Evolutionary conservation across 495 filamentous ascomycete genomes (phyloP).

Genomic region (Talaromyces nanjingensis): DNA sequence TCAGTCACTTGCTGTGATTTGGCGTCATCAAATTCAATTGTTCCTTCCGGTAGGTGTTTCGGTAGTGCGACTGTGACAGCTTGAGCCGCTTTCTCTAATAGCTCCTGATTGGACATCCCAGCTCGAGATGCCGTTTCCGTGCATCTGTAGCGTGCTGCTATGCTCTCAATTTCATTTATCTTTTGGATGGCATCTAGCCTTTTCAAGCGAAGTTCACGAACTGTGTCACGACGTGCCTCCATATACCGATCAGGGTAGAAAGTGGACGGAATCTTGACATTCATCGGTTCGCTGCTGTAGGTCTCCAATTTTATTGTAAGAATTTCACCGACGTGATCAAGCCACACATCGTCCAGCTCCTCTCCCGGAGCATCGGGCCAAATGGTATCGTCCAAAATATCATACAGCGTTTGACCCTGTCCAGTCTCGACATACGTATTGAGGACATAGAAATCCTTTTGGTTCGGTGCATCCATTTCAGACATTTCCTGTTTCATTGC

Average conservation of each 20-base stretch:
- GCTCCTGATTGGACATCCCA: constrained; percentile 26
- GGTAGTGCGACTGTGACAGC: constrained; percentile 20
- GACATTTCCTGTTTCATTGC: constrained; percentile 31
- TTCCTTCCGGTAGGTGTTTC: constrained; percentile 17
- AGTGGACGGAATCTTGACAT: constrained; percentile 59
- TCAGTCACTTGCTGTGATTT: constrained; percentile 25
- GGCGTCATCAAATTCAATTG: constrained; percentile 14
- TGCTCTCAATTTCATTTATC: constrained; percentile 33
- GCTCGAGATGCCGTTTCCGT: constrained; percentile 16
- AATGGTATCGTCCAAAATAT: constrained; percentile 61
- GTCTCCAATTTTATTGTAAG: constrained; percentile 53
- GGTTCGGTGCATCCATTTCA: constrained; percentile 23
- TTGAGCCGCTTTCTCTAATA: constrained; percentile 30
- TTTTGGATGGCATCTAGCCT: constrained; percentile 31
- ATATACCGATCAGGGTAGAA: constrained; percentile 80
- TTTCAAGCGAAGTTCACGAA: constrained; percentile 41
- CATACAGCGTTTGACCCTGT: constrained; percentile 57
- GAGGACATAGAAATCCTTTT: constrained; percentile 36
- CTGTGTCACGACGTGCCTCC: constrained; percentile 44
- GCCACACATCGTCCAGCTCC: constrained; percentile 47
- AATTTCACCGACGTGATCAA: constrained; percentile 58
- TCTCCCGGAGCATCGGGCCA: constrained; percentile 48
- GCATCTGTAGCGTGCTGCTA: constrained; percentile 25
- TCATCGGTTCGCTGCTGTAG: constrained; percentile 39
- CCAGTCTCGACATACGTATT: constrained; percentile 31